These are phyloP conservation scores for Rasamsonia emersonii DNA, from an alignment of 2,329 filamentous ascomycete species.

Conservation along the genomic window DNA sequence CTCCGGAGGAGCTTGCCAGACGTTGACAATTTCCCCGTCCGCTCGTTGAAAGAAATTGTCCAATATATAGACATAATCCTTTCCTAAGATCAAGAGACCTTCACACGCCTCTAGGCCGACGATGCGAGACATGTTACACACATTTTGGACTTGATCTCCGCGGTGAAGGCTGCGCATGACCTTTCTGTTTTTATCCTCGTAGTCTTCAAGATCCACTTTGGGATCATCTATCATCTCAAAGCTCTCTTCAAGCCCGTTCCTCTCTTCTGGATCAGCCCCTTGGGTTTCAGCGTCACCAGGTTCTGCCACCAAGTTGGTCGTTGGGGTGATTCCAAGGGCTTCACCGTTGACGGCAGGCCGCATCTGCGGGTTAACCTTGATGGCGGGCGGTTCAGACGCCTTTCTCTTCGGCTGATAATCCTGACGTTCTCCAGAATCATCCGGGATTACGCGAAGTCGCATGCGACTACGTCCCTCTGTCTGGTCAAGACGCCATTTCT, in stretches of 20 bases:
- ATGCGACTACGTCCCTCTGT: constrained; percentile 94
- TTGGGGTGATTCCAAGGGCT: constrained; percentile 30
- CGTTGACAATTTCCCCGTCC: constrained; percentile 93
- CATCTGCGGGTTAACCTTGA: constrained; percentile 40
- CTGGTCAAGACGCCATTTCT: constrained; percentile 87
- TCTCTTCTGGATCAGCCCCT: constrained; percentile 26
- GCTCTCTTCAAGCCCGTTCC: constrained; percentile 63
- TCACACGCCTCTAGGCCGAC: constrained; percentile 90
- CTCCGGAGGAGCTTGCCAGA: constrained; percentile 84
- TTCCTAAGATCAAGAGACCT: constrained; percentile 85
- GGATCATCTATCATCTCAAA: constrained; percentile 95
- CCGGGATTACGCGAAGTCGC: constrained; percentile 77
- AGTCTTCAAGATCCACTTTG: constrained; percentile 72
- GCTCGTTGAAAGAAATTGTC: constrained; percentile 93
- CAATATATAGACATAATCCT: constrained; percentile 85
- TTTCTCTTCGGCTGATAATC: constrained; percentile 80
- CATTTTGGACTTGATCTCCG: constrained; percentile 83
- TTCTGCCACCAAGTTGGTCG: constrained; percentile 21
- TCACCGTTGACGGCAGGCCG: constrained; percentile 33
- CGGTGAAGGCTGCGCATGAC: constrained; percentile 90
- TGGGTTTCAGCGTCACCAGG: constrained; percentile 21
- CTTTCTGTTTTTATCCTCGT: constrained; percentile 96
- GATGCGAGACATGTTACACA: constrained; percentile 92
- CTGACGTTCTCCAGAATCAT: constrained; percentile 58
- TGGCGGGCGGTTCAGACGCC: constrained; percentile 43